A percentile compares a stretch with the other conserved stretches of the same genome.
Evolutionary conservation across 2,329 filamentous ascomycete genomes (phyloP).

Genomic region (Colletotrichum phormii): DNA sequence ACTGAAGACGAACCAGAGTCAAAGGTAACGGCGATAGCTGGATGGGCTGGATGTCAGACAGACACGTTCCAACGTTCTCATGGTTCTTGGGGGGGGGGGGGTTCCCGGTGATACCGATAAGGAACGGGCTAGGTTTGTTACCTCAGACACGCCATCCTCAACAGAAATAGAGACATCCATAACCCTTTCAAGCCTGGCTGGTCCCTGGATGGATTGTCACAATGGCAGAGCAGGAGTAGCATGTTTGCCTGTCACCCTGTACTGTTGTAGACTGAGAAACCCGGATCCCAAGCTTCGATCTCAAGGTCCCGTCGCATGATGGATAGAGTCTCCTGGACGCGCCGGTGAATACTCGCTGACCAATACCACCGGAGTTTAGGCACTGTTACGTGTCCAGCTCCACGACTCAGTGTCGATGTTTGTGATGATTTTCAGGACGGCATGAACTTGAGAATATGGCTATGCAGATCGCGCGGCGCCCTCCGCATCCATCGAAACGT

Average conservation of each 20-base stretch:
- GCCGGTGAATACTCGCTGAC: background rate
- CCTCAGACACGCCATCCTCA: conserved; percentile 14
- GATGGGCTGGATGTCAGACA: conserved; percentile 25
- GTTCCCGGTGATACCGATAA: conserved; percentile 22
- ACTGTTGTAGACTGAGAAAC: background rate
- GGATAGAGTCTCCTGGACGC: background rate
- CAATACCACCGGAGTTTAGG: background rate
- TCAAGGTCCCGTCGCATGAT: background rate
- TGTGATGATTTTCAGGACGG: background rate
- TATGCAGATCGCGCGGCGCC: background rate
- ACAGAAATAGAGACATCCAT: conserved; percentile 20
- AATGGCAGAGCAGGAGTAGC: background rate
- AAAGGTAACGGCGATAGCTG: background rate
- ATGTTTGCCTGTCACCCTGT: no score
- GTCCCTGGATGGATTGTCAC: background rate
- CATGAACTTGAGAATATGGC: background rate
- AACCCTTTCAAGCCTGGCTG: background rate
- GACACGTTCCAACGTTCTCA: conserved; percentile 20
- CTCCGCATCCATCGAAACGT: background rate
- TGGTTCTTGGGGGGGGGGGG: no score
- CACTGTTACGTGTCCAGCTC: conserved; percentile 9
- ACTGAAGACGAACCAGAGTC: background rate
- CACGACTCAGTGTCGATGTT: background rate
- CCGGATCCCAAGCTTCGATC: background rate
- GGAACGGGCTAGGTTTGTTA: conserved; percentile 16